phyloP scores from a whole-genome alignment of 768 basidiomycete species.

The Leccinum uliginosum region DNA sequence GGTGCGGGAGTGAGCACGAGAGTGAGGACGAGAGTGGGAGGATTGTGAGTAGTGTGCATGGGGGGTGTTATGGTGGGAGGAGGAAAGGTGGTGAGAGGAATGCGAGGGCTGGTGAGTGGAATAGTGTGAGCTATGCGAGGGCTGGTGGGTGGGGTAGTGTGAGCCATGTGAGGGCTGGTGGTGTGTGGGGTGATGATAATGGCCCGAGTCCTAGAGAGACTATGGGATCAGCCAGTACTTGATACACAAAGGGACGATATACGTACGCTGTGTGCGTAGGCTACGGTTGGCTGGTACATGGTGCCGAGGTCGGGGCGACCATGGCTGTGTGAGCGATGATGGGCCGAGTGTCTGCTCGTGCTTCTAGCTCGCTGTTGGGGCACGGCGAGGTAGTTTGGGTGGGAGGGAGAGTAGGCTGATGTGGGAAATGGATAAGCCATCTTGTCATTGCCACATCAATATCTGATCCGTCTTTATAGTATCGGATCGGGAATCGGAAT shows the following conservation, averaged over 20 bases:
- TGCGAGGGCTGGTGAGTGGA: conserved; percentile 16
- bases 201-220: background rate
- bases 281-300: background rate
- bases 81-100: conserved; percentile 15
- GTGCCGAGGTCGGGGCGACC: background rate
- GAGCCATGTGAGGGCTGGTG: background rate
- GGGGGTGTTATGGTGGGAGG: conserved; percentile 11
- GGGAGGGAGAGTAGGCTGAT: background rate
- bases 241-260: background rate
- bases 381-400: conserved; percentile 4
- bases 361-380: conserved; percentile 7
- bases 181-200: background rate
- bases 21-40: conserved; percentile 14
- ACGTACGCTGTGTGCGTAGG: conserved; percentile 18
- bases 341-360: conserved; percentile 12
- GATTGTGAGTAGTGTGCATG: conserved; percentile 7
- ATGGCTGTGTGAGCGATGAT: conserved; percentile 11
- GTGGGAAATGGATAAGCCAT: conserved; percentile 27
- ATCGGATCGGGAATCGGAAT: conserved; percentile 19
- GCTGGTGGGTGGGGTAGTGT: conserved; percentile 10
- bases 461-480: background rate
- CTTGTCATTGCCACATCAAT: background rate
- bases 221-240: background rate
- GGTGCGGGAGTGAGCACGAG: conserved; percentile 11
- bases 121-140: conserved; percentile 9